Conservation (phyloP, 2,329 filamentous ascomycete genomes). For the Westerdykella ornata region DNA sequence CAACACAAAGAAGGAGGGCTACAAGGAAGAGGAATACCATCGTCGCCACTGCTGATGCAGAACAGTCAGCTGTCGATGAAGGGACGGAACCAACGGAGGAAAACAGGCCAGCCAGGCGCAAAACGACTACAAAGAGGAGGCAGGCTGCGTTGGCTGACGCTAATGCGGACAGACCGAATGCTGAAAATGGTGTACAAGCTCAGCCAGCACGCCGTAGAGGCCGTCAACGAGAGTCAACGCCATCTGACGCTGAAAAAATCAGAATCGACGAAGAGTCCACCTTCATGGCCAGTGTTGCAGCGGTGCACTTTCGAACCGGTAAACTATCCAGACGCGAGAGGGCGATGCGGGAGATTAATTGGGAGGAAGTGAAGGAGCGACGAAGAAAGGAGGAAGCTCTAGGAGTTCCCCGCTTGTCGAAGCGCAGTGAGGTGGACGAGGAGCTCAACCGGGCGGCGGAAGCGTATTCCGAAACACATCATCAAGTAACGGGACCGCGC, state of each 20-base stretch:
- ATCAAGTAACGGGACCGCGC: constrained; percentile 41
- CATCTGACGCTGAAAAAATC: constrained; percentile 35
- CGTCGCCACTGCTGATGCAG: too few relatives aligned
- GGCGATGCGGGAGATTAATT: constrained; percentile 62
- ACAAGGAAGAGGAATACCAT: constrained; percentile 11
- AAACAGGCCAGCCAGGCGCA: background rate
- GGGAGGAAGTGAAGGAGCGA: constrained; percentile 44
- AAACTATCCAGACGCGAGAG: constrained; percentile 69
- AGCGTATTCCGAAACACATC: constrained; percentile 5
- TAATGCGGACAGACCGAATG: background rate
- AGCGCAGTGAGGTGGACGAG: constrained; percentile 20
- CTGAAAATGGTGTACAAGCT: constrained; percentile 5
- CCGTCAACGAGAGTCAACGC: constrained; percentile 26
- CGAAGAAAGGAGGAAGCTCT: constrained; percentile 31
- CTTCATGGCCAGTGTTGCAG: constrained; percentile 67
- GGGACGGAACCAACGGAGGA: background rate
- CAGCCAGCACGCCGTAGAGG: constrained; percentile 19
- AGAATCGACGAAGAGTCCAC: constrained; percentile 58
- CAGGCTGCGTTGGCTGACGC: background rate
- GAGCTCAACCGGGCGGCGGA: constrained; percentile 14
- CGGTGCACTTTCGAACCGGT: constrained; percentile 57
- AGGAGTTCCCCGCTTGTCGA: constrained; percentile 13
- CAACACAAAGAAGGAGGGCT: constrained; percentile 8
- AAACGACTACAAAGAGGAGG: constrained; percentile 2
- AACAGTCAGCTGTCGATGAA: constrained; percentile 4